A percentile compares a stretch with the other conserved stretches of the same genome.
Evolutionary conservation across 768 basidiomycete species (phyloP).

Genomic region (Podaxis sp.): DNA sequence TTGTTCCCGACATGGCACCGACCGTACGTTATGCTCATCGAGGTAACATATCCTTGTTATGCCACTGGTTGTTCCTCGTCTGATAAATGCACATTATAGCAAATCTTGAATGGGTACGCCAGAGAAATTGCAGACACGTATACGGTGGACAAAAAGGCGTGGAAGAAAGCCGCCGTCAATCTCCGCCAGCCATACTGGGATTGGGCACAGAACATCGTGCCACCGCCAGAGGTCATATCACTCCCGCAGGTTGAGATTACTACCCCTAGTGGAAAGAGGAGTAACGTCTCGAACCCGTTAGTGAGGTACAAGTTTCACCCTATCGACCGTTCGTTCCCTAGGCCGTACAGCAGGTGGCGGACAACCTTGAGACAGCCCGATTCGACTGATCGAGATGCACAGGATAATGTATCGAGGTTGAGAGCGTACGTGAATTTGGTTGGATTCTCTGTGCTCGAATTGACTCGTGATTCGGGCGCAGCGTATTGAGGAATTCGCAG

Average conservation of each 20-base stretch:
- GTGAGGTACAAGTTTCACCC: conserved; percentile 31
- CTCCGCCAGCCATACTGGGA: conserved; percentile 51
- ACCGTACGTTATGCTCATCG: conserved; percentile 48
- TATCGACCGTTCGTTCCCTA: conserved; percentile 27
- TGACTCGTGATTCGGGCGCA: not conserved
- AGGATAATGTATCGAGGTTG: conserved; percentile 29
- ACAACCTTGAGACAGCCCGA: conserved; percentile 35
- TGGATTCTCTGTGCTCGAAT: not conserved
- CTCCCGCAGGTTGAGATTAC: conserved; percentile 26
- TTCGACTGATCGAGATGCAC: conserved; percentile 22
- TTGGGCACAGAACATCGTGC: conserved; percentile 40
- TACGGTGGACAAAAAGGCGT: conserved; percentile 20
- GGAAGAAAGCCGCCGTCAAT: conserved; percentile 32
- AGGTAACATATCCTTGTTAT: conserved; percentile 30
- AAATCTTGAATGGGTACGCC: conserved; percentile 43
- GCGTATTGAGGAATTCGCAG: conserved; percentile 22
- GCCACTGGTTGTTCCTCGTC: not conserved
- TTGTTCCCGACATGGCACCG: conserved; percentile 59
- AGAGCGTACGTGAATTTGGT: conserved; percentile 20
- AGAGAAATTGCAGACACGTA: conserved; percentile 40
- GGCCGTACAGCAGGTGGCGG: conserved; percentile 28
- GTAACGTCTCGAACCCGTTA: conserved; percentile 30
- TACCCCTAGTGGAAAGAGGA: conserved; percentile 23
- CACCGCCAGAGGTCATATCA: conserved; percentile 36
- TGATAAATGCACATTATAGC: conserved; percentile 28